A percentile compares a stretch with the other conserved stretches of the same genome.
These are phyloP conservation scores for Thalassiosira exigua DNA, from an alignment of 352 stramenopile species.

Conservation along the genomic window DNA sequence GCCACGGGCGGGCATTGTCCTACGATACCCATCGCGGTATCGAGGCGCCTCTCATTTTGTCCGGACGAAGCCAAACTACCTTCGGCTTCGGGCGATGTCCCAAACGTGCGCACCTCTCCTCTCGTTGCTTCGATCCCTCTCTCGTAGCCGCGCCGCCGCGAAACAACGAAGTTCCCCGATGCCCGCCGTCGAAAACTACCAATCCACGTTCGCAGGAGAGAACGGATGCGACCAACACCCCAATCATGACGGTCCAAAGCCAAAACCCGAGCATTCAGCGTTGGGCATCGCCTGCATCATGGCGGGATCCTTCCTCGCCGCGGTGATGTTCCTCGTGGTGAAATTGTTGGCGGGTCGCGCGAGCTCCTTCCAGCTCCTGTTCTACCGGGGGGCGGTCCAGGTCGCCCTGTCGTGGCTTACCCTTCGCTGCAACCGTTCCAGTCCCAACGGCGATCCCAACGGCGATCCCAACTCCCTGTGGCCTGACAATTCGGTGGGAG, in stretches of 20 bases:
- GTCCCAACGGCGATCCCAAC: conserved; percentile 6
- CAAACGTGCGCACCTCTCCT: no score
- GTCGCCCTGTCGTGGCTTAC: no score
- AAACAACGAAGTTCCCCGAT: no score
- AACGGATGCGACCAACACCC: background rate
- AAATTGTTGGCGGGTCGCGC: conserved; percentile 46
- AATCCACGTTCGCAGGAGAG: background rate
- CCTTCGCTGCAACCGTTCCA: no score
- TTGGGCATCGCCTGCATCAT: conserved; percentile 31
- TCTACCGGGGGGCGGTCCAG: conserved; percentile 39
- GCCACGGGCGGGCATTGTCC: no score
- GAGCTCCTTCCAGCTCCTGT: conserved; percentile 52
- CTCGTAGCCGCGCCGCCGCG: no score
- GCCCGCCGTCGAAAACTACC: no score
- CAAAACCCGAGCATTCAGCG: conserved; percentile 8
- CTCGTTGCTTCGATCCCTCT: no score
- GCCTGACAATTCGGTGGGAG: conserved; percentile 8
- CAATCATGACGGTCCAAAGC: background rate
- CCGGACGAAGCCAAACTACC: no score
- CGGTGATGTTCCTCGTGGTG: conserved; percentile 53
- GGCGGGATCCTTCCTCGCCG: conserved; percentile 40
- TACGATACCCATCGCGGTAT: no score
- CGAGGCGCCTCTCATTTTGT: no score
- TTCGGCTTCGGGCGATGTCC: no score
- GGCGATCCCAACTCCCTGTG: conserved; percentile 19